Percentiles rank a stretch among this genome's conserved stretches.
phyloP scores from a whole-genome alignment of 345 rosid genomes.

The Aethionema arabicum region DNA sequence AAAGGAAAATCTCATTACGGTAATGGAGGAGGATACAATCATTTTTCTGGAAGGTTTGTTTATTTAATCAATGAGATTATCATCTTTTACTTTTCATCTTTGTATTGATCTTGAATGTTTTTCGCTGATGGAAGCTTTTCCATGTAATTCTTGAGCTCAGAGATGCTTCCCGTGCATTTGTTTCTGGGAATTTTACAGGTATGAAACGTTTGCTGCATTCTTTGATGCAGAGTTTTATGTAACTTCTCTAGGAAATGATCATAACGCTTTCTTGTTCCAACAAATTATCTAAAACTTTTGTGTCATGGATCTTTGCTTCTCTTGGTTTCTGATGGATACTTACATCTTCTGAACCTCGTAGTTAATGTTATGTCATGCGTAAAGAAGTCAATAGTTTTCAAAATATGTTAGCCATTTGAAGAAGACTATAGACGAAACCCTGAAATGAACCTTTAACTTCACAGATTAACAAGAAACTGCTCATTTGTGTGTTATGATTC shows the following conservation, averaged over 20 bases:
- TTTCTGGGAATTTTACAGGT: constrained; percentile 99
- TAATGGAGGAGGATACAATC: constrained; percentile 81
- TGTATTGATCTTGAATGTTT: constrained; percentile 8
- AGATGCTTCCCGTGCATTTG: constrained; percentile 93
- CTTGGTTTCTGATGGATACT: background rate
- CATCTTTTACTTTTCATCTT: constrained; percentile 10
- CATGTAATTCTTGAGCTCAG: constrained; percentile 37
- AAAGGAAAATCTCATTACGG: constrained; percentile 96
- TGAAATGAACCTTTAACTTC: constrained; percentile 15
- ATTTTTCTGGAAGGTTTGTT: constrained; percentile 89
- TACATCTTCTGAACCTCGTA: background rate
- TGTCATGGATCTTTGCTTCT: constrained; percentile 1
- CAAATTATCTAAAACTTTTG: background rate
- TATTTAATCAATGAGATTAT: constrained; percentile 4
- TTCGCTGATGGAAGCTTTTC: constrained; percentile 25
- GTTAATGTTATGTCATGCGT: background rate
- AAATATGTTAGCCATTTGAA: constrained; percentile 6
- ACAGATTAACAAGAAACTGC: background rate
- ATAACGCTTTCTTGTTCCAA: background rate
- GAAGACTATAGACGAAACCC: constrained; percentile 2
- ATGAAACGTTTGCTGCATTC: constrained; percentile 16
- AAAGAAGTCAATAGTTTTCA: background rate
- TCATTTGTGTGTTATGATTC: constrained; percentile 15
- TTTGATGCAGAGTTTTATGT: background rate
- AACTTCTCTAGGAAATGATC: background rate